Evolutionary conservation across 2,329 filamentous ascomycete species (phyloP), one percentile per base, ranked within the genome.

Genomic region (Talaromyces amestolkiae): DNA sequence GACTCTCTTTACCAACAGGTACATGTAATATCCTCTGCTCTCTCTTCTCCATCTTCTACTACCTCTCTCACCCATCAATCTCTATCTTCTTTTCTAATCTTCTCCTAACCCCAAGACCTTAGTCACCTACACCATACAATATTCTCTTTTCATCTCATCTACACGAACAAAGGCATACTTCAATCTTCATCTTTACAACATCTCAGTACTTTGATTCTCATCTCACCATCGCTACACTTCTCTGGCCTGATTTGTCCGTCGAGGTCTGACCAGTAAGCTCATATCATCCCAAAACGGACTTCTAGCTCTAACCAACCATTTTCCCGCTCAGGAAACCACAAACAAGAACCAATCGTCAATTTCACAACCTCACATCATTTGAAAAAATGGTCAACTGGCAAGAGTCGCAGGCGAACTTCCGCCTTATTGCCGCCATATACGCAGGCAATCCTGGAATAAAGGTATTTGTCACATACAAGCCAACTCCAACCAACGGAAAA

Each of bases 361-460:
- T 3, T 47, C 11, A 15, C 7, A 1, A 47, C 4, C 19, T 4
- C 19, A 7, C 47, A 9, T n/a, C 45, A 15, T 3, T 13, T 5
- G 8, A 22, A 62, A 72, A 68, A 19, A 74, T 77, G 71, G 73
- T 76, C 0, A 74, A 73, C 61, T 77, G 75, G 75, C 73, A 71
- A 41, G 51, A 65, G 2, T 33, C 66, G 0, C 71, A 72, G 3
- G 68, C 70, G 3, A 70, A 69, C 13, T 69, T 74, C 31, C 70
- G 75, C 5, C 65, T 77, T 3, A 62, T 76, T 6, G 71, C 70
- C 0, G 67, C 70, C 5, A 31, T 77, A 5, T 65, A 77, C 13
- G 75, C 72, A 9, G 70, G 73, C 9, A 69, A 75, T 24, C 72
- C 74, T 1, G 58, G n/a, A 2, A 15, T 74, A 2, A 75, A 69